Evolutionary conservation across 805 yeast genomes (phyloP), one percentile per base, ranked within the genome.

Genomic region (Martiniozyma abietophila): DNA sequence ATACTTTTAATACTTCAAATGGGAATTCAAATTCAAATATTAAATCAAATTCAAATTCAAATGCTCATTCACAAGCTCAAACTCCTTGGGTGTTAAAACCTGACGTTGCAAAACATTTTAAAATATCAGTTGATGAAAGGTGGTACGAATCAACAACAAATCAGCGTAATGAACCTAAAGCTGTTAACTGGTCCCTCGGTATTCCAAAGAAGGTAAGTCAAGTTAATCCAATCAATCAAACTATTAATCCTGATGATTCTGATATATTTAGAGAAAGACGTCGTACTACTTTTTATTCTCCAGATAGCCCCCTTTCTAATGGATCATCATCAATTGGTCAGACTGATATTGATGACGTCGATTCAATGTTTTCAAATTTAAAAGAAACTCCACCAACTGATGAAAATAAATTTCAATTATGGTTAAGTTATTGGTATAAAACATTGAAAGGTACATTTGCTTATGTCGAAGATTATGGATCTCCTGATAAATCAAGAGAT

Each of bases 31-130:
- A n/a, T n/a, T n/a, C n/a, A n/a, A n/a, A n/a, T n/a, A n/a, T n/a
- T n/a, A n/a, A n/a, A n/a, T n/a, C n/a, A n/a, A n/a, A n/a, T n/a
- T n/a, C n/a, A n/a, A n/a, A n/a, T n/a, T n/a, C n/a, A n/a, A n/a
- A n/a, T n/a, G n/a, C n/a, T n/a, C 11, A 32, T 20, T n/a, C 37
- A 18, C 37, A 34, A 24, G 19, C 29, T 15, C 37, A 34, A 29
- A 34, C 96, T 3, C 97, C 97, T 3, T 92, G 97, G 97, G 76
- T 89, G 15, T 92, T 92, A 11, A 81, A 79, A 51, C 75, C 73
- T 18, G 76, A 78, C 44, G 84, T 73, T 54, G 92, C 92, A 1
- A 65, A 64, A 36, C 68, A 69, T 46, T 84, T 77, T 53, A 61
- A 82, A 44, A 80, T 84, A 14, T 69, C 79, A 8, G 62, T 65